Conservation (phyloP, 495 filamentous ascomycete genomes). For the Glonium stellatum region DNA sequence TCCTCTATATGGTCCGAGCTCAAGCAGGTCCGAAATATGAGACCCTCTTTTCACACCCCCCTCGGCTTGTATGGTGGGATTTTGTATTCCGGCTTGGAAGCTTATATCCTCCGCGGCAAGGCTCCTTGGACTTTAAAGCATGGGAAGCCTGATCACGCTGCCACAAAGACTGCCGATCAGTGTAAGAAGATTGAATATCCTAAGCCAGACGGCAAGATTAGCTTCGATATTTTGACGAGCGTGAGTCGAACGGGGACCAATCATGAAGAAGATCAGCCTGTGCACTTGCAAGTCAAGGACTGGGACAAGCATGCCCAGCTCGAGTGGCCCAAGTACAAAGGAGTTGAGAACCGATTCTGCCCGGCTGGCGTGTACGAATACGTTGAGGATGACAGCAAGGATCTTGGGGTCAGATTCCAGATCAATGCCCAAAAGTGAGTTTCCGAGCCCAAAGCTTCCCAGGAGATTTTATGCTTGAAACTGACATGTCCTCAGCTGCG, state of each 20-base stretch:
- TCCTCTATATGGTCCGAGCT: slow-evolving; percentile 91
- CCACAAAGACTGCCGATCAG: slow-evolving; percentile 73
- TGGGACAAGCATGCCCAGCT: slow-evolving; percentile 82
- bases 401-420: slow-evolving; percentile 84
- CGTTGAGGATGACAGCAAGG: slow-evolving; percentile 78
- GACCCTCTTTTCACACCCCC: slow-evolving; percentile 82
- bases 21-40: slow-evolving; percentile 93
- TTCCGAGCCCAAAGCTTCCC: background rate
- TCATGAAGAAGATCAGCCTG: slow-evolving; percentile 97
- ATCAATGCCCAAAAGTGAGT: slow-evolving; percentile 97
- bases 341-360: slow-evolving; percentile 96
- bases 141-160: slow-evolving; percentile 60
- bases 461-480: background rate
- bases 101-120: slow-evolving; percentile 75
- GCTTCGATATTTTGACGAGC: slow-evolving; percentile 90
- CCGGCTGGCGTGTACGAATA: slow-evolving; percentile 99
- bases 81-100: slow-evolving; percentile 87
- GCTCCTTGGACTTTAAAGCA: slow-evolving; percentile 93
- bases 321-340: slow-evolving; percentile 83
- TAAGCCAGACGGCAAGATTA: slow-evolving; percentile 89
- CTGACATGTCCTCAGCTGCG: slow-evolving; percentile 59
- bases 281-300: slow-evolving; percentile 88
- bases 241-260: slow-evolving; percentile 94
- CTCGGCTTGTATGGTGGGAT: slow-evolving; percentile 84
- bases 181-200: slow-evolving; percentile 89